Percentiles rank a stretch among this genome's conserved stretches.
Conservation (phyloP, 495 filamentous ascomycete species). For the Penicillium ochrochloron region DNA sequence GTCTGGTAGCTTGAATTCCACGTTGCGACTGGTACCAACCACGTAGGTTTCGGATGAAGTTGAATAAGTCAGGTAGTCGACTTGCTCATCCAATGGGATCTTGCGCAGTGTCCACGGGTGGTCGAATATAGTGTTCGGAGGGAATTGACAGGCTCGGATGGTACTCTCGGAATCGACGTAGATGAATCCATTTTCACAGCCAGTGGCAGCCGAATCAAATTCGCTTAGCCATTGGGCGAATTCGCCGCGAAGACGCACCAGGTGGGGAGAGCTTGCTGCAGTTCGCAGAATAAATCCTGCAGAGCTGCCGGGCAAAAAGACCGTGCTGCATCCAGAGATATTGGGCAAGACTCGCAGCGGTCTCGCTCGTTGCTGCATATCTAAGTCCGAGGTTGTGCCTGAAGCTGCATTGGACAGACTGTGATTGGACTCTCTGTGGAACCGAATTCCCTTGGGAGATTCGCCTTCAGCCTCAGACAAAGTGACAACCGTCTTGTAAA, state of each 20-base stretch:
- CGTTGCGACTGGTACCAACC: conserved; percentile 65
- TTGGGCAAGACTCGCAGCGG: conserved; percentile 68
- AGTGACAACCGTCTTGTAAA: conserved; percentile 78
- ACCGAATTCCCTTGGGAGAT: conserved; percentile 60
- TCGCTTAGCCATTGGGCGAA: conserved; percentile 68
- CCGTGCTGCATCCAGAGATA: conserved; percentile 72
- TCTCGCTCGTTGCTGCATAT: conserved; percentile 44
- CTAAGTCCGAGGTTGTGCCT: conserved; percentile 32
- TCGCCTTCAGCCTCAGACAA: conserved; percentile 28
- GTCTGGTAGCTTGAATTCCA: conserved; percentile 79
- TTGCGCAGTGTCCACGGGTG: conserved; percentile 72
- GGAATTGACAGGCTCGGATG: conserved; percentile 70
- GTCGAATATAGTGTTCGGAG: conserved; percentile 65
- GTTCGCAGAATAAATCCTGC: conserved; percentile 81
- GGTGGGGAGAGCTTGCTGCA: conserved; percentile 70
- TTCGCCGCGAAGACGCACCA: conserved; percentile 69
- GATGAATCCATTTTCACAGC: conserved; percentile 80
- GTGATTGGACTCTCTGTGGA: conserved; percentile 73
- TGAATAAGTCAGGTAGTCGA: conserved; percentile 78
- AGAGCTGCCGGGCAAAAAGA: conserved; percentile 79
- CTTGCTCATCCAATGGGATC: conserved; percentile 68
- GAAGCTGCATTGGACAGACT: conserved; percentile 56
- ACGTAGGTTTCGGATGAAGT: conserved; percentile 74
- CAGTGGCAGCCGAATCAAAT: conserved; percentile 64
- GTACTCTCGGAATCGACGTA: conserved; percentile 70